Base-by-base conservation (phyloP, 192 early-diverging fungal genomes). In the Linnemannia hyalina region DNA sequence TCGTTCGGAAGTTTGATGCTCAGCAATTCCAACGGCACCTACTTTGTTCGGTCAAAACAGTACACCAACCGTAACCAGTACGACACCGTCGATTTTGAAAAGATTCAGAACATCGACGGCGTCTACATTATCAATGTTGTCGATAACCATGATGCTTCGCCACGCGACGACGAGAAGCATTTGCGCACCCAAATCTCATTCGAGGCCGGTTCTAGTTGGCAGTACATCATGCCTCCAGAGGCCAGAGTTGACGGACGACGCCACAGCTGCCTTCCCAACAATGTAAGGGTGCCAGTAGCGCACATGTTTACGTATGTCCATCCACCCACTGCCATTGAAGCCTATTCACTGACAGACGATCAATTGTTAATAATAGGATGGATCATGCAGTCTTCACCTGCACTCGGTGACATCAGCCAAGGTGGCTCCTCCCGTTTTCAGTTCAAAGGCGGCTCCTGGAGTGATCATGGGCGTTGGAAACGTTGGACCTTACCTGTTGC, bases 51-150 rank as follows among this genome's bases (percentile, higher is more conserved):
- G 74, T 90, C 94, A 46, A 92, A 97, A 40, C 91, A 96, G 42
- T 91, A 97, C 85, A 96, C 95, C 26, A 97, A 99, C 78, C 93
- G 96, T 42, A 93, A 96, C 63, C 20, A 41, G 0, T 52, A 86
- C 11, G 98, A 97, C 26, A 81, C 92, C 40, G 96, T 99, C 11
- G 98, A 99, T 81, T 97, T 97, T 89, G 98, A 99, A 90, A 92
- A 95, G 15, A 92, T 97, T 42, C 93, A 97, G 52, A 94, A 95
- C 18, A 88, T 97, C 6, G 93, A 95, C 69, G 97, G 97, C 23
- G 94, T 98, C 16, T 87, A 97, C 42, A 82, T 98, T 4, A 95
- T 97, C 46, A 99, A 99, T 80, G 88, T 95, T 52, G 95, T 99
- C 11, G 70, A 85, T 40, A 98, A 98, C 87, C 95, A 94, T 91